phyloP scores from a whole-genome alignment of 1,284 basidiomycete species.

The Cystobasidium slooffiae region DNA sequence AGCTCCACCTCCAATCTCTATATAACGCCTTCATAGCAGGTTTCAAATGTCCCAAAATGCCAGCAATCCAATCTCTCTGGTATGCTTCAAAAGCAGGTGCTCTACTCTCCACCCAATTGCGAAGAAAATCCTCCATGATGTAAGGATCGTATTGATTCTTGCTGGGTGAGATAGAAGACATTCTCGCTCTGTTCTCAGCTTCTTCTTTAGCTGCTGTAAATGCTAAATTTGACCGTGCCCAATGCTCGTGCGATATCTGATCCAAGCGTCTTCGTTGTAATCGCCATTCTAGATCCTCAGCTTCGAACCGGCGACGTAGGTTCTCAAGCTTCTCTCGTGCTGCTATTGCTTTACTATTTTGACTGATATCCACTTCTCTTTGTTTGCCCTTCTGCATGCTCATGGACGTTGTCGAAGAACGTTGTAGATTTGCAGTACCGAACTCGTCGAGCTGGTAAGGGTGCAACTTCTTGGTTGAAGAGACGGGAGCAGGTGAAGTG shows the following conservation, averaged over 20 bases:
- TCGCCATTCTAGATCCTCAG: conserved; percentile 53
- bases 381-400: conserved; percentile 6
- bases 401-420: conserved; percentile 27
- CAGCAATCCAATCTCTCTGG: conserved; percentile 29
- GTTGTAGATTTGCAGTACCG: conserved; percentile 23
- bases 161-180: conserved; percentile 8
- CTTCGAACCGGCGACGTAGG: conserved; percentile 37
- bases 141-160: conserved; percentile 34
- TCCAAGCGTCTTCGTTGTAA: conserved; percentile 50
- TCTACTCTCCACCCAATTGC: conserved; percentile 36
- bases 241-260: conserved; percentile 52
- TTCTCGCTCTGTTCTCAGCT: conserved; percentile 23
- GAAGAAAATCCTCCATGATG: conserved; percentile 33
- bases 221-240: conserved; percentile 48
- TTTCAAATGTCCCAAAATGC: conserved; percentile 17
- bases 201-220: conserved; percentile 47
- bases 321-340: conserved; percentile 23
- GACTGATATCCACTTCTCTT: background rate
- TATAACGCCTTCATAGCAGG: conserved; percentile 28
- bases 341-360: background rate
- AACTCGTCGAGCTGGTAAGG: conserved; percentile 54
- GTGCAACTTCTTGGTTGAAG: conserved; percentile 41
- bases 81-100: conserved; percentile 21
- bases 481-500: conserved; percentile 9
- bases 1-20: conserved; percentile 39